Evolutionary conservation across 257 asterid species (phyloP).

Genomic region (Gardenia jasminoides): DNA sequence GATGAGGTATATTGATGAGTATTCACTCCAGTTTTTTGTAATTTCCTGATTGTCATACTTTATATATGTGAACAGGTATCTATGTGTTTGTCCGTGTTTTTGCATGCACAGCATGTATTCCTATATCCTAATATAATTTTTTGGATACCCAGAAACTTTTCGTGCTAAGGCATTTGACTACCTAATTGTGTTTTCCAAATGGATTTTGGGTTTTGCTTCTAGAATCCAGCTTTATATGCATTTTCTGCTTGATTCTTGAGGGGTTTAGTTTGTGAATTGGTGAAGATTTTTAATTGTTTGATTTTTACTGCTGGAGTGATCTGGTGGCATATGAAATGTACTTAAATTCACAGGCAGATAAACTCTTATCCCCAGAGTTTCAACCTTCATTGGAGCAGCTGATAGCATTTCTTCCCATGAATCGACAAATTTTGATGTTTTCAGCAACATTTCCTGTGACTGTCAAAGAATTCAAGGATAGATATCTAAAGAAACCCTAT

Average conservation of each 20-base stretch:
- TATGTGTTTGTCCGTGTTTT: too few relatives aligned
- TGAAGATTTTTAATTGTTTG: too few relatives aligned
- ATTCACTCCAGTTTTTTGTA: too few relatives aligned
- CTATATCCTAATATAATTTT: too few relatives aligned
- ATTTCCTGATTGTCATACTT: too few relatives aligned
- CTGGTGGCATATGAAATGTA: background rate
- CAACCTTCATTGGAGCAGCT: slow-evolving; percentile 74
- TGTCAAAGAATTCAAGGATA: slow-evolving; percentile 68
- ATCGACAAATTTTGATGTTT: slow-evolving; percentile 67
- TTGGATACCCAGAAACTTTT: background rate
- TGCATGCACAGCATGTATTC: too few relatives aligned
- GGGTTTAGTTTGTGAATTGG: background rate
- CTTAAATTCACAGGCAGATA: slow-evolving; percentile 55
- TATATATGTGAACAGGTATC: too few relatives aligned
- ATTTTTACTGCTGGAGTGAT: background rate
- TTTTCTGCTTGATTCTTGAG: background rate
- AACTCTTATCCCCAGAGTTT: slow-evolving; percentile 74
- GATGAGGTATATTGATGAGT: slow-evolving; percentile 46
- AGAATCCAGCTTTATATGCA: background rate
- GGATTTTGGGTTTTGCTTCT: background rate
- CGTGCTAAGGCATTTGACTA: background rate
- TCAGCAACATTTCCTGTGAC: slow-evolving; percentile 82
- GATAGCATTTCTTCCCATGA: slow-evolving; percentile 45
- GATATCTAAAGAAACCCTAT: slow-evolving; percentile 59
- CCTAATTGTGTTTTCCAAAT: background rate